A percentile compares a stretch with the other conserved stretches of the same genome.
Evolutionary conservation across 495 filamentous ascomycete species (phyloP).

Genomic region (Penicillium ochrochloron): DNA sequence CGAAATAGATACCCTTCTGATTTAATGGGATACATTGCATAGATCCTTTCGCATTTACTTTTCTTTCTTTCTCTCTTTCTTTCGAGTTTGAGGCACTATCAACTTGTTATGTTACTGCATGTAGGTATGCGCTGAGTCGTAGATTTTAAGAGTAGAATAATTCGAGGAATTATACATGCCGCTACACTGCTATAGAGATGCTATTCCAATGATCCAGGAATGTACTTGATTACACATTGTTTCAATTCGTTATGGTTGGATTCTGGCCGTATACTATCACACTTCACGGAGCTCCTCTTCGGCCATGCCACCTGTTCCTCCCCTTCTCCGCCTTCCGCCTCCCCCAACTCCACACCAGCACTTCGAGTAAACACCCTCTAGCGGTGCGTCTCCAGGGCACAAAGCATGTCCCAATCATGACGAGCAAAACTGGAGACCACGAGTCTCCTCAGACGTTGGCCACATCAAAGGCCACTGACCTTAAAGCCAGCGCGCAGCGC

Average conservation of each 20-base stretch:
- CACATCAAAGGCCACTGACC: conserved; percentile 17
- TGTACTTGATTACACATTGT: not conserved
- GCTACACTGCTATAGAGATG: not conserved
- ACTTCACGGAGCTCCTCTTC: not conserved
- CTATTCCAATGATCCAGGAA: not conserved
- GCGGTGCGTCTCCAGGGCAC: conserved; percentile 16
- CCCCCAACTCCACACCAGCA: conserved; percentile 7
- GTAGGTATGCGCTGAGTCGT: not conserved
- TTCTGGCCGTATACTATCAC: not conserved
- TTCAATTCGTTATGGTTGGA: not conserved
- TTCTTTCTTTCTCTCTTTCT: not conserved
- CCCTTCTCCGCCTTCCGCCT: conserved; percentile 33
- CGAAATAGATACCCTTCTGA: conserved; percentile 47
- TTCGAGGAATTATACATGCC: not conserved
- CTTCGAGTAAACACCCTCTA: conserved; percentile 15
- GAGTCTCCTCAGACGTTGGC: conserved; percentile 37
- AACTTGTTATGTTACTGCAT: not conserved
- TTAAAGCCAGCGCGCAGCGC: conserved; percentile 36
- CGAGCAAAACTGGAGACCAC: conserved; percentile 42
- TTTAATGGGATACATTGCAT: conserved; percentile 14
- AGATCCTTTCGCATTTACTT: not conserved
- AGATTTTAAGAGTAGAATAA: not conserved
- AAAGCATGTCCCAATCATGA: conserved; percentile 52
- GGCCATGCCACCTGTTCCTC: conserved; percentile 17
- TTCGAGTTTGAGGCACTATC: not conserved